A percentile compares a stretch with the other conserved stretches of the same genome.
Conservation (phyloP, 73 alveolate genomes). For the Paramecium primaurelia region DNA sequence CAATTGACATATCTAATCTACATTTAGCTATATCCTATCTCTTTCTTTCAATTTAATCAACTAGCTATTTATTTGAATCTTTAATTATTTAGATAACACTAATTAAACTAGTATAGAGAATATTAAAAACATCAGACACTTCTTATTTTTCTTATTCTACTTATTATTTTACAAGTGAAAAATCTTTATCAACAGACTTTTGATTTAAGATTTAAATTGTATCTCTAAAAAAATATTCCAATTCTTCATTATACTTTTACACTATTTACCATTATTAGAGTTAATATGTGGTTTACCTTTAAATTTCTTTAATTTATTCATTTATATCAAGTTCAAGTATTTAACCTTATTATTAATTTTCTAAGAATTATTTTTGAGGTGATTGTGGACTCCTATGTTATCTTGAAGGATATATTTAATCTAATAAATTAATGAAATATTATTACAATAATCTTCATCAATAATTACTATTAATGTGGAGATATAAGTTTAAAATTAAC, state of each 20-base stretch:
- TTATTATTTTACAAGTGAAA: not conserved
- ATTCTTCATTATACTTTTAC: slow-evolving; percentile 36
- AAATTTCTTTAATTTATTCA: not conserved
- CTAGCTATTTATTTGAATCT: not conserved
- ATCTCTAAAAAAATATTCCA: not conserved
- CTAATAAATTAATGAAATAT: not conserved
- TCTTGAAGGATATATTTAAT: not conserved
- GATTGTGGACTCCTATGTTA: not conserved
- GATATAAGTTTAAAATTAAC: not conserved
- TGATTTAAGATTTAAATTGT: not conserved
- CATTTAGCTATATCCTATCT: slow-evolving; percentile 29
- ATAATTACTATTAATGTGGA: not conserved
- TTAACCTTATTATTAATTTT: not conserved
- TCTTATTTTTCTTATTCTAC: not conserved
- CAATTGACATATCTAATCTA: slow-evolving; percentile 2
- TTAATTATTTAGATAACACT: not conserved
- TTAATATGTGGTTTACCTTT: not conserved
- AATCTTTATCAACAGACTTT: not conserved
- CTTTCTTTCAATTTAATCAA: not conserved
- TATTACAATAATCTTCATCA: slow-evolving; percentile 30
- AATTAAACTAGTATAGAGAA: not conserved
- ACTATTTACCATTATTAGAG: not conserved
- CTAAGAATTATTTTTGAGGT: not conserved
- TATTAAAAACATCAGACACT: not conserved
- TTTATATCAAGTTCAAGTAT: not conserved